Base-by-base conservation (phyloP, 768 basidiomycete genomes). In the Tephrocybe sp. region DNA sequence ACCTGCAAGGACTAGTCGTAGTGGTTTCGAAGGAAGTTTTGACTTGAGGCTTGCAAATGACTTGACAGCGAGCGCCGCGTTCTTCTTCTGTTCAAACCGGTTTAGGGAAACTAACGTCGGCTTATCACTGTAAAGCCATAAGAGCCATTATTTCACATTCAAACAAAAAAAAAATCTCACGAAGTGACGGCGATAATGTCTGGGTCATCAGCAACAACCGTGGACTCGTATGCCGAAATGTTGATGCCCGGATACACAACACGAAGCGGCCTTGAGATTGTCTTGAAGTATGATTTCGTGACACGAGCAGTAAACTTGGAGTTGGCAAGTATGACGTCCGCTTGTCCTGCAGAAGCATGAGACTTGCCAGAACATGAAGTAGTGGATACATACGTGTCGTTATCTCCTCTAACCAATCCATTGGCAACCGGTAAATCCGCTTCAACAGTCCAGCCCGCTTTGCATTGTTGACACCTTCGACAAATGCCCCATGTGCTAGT, bases 181-280 rank as follows among this genome's bases (percentile, higher is more conserved):
- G 85, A 87, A 17, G 63, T 50, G 3, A 87, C 66, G n/a, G 74
- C 72, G 11, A 61, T 41, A 5, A 88, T 75, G 47, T 87, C 83
- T 5, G 77, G 70, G 42, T 78, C 75, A 12, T 64, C 65, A 48
- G 55, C 50, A 51, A 78, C 69, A 8, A 77, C 62, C n/a, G 67
- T 51, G 0, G 70, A 61, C 48, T 78, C 79, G 59, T 96, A 98
- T 0, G 84, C 84, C 3, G 77, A 69, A 14, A 92, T 71, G 58
- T 97, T 93, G 53, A 99, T 93, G 0, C 94, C 93, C 1, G 97
- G 97, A 65, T 98, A 94, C n/a, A 98, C 84, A n/a, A 97, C 85
- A 34, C 73, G 75, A 3, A 88, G 92, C 0, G 68, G 72, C 20
- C 73, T 72, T 1, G 49, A 55, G 38, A 98, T 83, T 1, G 84